Base-by-base conservation (phyloP, 805 yeast genomes). In the Metschnikowia corniflorae region DNA sequence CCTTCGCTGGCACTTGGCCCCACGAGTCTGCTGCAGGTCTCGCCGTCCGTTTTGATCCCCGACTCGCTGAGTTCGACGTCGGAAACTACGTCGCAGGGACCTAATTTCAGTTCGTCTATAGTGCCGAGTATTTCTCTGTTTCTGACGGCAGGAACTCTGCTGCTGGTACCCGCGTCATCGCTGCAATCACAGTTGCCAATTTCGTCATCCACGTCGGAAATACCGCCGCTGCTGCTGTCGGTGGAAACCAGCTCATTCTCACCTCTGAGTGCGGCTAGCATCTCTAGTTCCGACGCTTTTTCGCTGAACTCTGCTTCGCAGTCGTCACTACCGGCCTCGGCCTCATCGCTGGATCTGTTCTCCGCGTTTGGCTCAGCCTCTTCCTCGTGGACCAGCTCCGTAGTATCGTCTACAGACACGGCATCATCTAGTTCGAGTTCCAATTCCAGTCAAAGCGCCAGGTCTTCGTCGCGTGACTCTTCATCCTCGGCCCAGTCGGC, bases 301-400 rank as follows among this genome's bases (percentile, higher is more conserved):
- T 7, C n/a, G 24, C 24, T 21, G 24, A 21, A 10, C 6, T 26
- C 31, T 13, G 29, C 36, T 8, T 29, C 29, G 16, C 22, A 37
- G n/a, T 27, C 43, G 6, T 21, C 27, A 4, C 22, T 35, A 16
- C 27, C 13, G 4, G 17, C 38, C 8, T 33, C 42, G 6, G 13
- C 37, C 6, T 32, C 40, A 23, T 33, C 42, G 12, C 29, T 26
- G 29, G 9, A 14, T n/a, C 18, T 12, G n/a, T 28, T 17, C 15
- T n/a, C 26, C 14, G 32, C 7, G 17, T 15, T 21, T 26, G 16
- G 2, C 26, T 17, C 29, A 22, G 23, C 16, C 5, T 30, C 41
- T 5, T 26, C 34, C 14, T 27, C 38, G 14, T 8, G 17, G n/a
- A 14, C 33, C 10, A 15, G 26, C 29, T 30, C 40, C 2, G 29